phyloP scores from a whole-genome alignment of 2,329 filamentous ascomycete genomes.

The Curvularia eragrostidis region DNA sequence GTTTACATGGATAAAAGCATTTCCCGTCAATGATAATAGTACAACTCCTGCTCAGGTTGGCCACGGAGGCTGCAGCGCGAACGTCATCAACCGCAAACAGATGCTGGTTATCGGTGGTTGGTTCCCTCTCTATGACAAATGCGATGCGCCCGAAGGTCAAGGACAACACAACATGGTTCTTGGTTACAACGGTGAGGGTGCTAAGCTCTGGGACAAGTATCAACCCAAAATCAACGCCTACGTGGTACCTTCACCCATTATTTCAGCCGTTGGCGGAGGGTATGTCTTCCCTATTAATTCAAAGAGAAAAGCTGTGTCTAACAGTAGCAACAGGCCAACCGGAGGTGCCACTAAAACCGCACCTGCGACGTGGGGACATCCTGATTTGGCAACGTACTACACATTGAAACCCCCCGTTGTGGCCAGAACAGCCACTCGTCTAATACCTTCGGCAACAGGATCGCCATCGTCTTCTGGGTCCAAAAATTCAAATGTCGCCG shows the following conservation, averaged over 20 bases:
- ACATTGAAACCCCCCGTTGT: constrained; percentile 57
- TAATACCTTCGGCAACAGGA: constrained; percentile 40
- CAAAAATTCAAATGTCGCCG: constrained; percentile 41
- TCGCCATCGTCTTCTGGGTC: constrained; percentile 15
- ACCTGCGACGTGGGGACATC: constrained; percentile 59
- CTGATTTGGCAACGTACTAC: constrained; percentile 63
- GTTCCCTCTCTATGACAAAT: constrained; percentile 56
- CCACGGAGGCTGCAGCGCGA: constrained; percentile 63
- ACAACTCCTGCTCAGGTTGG: constrained; percentile 51
- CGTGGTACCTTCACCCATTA: constrained; percentile 60
- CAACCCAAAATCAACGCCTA: constrained; percentile 60
- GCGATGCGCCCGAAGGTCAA: constrained; percentile 61
- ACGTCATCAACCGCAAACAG: constrained; percentile 63
- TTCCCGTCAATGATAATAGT: constrained; percentile 51
- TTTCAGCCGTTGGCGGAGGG: constrained; percentile 55
- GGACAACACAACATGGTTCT: constrained; percentile 65
- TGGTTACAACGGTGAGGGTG: constrained; percentile 56
- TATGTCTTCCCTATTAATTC: constrained; percentile 25
- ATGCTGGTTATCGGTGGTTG: constrained; percentile 70
- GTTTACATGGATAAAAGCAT: constrained; percentile 68
- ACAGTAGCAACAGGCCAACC: constrained; percentile 46
- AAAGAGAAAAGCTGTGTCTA: constrained; percentile 23
- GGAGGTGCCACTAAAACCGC: constrained; percentile 63
- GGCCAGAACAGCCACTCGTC: constrained; percentile 60
- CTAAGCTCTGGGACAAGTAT: constrained; percentile 61